Evolutionary conservation across 73 alveolate genomes (phyloP).

Genomic region (Stentor roeselii): DNA sequence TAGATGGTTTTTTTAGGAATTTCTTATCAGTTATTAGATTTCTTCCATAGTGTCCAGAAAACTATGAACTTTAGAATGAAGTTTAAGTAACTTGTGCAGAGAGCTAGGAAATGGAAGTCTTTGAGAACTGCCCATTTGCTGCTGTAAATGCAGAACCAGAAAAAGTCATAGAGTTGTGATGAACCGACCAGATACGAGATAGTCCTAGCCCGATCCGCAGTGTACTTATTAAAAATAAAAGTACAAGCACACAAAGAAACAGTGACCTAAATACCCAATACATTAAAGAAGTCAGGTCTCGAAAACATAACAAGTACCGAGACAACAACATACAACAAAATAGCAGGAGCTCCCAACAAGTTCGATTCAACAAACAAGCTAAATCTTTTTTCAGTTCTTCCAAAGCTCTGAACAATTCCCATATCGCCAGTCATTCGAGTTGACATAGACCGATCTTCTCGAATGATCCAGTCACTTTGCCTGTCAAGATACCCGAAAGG

Average conservation of each 20-base stretch:
- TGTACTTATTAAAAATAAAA: neutral
- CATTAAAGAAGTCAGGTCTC: neutral
- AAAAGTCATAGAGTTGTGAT: neutral
- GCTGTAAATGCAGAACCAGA: neutral
- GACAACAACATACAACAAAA: no score
- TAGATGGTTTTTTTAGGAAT: neutral
- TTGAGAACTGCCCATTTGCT: neutral
- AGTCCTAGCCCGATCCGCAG: neutral
- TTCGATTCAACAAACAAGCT: neutral
- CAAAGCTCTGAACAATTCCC: no score
- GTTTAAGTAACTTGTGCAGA: neutral
- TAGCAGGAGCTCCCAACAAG: neutral
- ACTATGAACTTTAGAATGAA: neutral
- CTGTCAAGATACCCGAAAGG: constrained; percentile 62
- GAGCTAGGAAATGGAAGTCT: neutral
- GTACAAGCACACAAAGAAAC: neutral
- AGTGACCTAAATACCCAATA: neutral
- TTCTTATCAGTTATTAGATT: neutral
- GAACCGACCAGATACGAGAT: neutral
- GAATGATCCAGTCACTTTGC: neutral
- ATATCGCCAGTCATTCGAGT: neutral
- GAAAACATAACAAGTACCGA: neutral
- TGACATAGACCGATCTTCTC: neutral
- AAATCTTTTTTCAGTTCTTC: no score
- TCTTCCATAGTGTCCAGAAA: neutral